Base-by-base conservation (phyloP, 495 filamentous ascomycete species). In the Annulohypoxylon stygium region DNA sequence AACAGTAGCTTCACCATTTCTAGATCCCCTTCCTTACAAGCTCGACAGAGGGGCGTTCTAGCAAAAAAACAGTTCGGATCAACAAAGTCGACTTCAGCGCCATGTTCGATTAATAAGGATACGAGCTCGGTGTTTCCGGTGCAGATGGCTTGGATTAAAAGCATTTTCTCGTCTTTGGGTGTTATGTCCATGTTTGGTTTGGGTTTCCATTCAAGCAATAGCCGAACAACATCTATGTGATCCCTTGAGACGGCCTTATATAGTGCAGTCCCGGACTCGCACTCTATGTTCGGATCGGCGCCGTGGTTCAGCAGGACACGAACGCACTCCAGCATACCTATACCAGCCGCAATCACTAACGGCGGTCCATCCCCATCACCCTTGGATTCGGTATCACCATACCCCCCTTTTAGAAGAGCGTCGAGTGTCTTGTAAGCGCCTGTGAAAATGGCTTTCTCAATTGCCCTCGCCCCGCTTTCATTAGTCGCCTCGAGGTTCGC, bases 121-220 rank as follows among this genome's bases (percentile, higher is more conserved):
- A 72, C 65, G 20, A 76, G 53, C 37, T 70, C 53, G 2, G 37
- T 25, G 8, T 69, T 70, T 41, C 41, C 33, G 12, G 54, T 53
- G 11, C 10, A 10, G 25, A 69, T 25, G 20, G 60, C 61, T 12
- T 30, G 57, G 8, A 73, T 47, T 9, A 76, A 14, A 9, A 54
- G 64, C 60, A 61, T 71, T 9, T 7, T 16, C 54, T 58, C 5
- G 14, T 6, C 34, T 1, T 16, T 7, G 18, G 47, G 47, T 3
- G 11, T 25, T 14, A 20, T 12, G 16, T 16, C 18, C 10, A 26
- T 63, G 23, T 73, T 51, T 25, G 61, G 33, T 5, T 23, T 33
- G 11, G 65, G 63, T 12, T 70, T 61, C 1, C 73, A 61, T 23
- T 76, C 45, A 16, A 73, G 41, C 20, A 76, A 39, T 41, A 73